Evolutionary conservation across 257 asterid genomes (phyloP).

Genomic region (Fraxinus pennsylvanica): DNA sequence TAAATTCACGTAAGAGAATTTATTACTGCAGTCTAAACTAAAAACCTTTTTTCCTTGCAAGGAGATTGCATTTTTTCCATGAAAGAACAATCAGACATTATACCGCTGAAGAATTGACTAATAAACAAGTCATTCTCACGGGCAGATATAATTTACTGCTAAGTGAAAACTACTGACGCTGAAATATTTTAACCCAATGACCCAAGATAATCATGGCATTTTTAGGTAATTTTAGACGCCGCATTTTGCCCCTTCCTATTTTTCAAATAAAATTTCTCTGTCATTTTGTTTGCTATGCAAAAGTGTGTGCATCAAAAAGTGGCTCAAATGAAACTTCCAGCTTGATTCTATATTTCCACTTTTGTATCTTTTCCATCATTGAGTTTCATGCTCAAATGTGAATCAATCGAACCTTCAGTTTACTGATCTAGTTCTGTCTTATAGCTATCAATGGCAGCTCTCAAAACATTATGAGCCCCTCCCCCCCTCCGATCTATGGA

Average conservation of each 20-base stretch:
- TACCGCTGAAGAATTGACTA: background rate
- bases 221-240: background rate
- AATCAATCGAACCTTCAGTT: background rate
- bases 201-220: background rate
- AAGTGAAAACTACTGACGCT: background rate
- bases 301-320: background rate
- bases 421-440: background rate
- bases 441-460: background rate
- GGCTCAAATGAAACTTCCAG: background rate
- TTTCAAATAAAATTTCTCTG: background rate
- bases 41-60: background rate
- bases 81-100: background rate
- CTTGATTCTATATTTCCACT: background rate
- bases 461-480: background rate
- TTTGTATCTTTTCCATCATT: background rate
- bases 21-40: constrained; percentile 11
- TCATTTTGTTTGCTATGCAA: background rate
- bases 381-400: background rate
- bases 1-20: constrained; percentile 7
- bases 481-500: background rate
- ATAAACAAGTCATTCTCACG: background rate
- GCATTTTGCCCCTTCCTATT: background rate
- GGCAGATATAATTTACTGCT: background rate
- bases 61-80: background rate
- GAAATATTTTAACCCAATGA: background rate